These are phyloP conservation scores for Chlamydomonas incerta DNA, from an alignment of 139 green algal species.

Conservation along the genomic window DNA sequence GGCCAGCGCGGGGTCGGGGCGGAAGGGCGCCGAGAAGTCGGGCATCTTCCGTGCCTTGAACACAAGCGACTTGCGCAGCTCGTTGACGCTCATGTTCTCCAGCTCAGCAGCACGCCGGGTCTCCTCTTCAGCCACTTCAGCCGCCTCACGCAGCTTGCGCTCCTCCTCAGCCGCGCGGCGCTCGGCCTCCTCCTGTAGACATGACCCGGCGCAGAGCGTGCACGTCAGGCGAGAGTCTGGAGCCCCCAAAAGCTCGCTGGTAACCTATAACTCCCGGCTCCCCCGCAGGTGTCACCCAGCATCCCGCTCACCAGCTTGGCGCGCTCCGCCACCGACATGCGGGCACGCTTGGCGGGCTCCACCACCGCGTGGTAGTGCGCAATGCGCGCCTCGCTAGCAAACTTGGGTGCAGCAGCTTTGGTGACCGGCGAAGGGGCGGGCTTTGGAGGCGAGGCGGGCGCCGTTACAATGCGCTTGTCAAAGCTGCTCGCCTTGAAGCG, in stretches of 20 bases:
- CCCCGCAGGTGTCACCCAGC: too few species aligned
- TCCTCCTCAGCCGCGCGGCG: conserved; percentile 27
- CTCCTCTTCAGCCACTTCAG: neutral
- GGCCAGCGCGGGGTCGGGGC: conserved; percentile 13
- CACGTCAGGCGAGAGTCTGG: too few species aligned
- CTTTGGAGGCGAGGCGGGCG: conserved; percentile 31
- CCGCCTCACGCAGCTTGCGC: neutral
- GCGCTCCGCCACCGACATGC: conserved; percentile 14
- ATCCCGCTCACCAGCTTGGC: conserved; percentile 45
- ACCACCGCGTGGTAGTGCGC: conserved; percentile 46
- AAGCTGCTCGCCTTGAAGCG: conserved; percentile 41
- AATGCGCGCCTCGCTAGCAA: conserved; percentile 44
- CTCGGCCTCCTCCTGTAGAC: neutral
- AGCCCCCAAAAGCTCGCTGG: too few species aligned
- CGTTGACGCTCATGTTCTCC: conserved; percentile 39
- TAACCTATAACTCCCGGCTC: too few species aligned
- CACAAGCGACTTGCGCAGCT: conserved; percentile 49
- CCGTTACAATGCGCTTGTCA: conserved; percentile 19
- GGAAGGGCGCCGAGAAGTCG: conserved; percentile 50
- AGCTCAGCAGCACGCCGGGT: conserved; percentile 28
- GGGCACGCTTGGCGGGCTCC: conserved; percentile 36
- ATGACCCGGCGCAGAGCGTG: too few species aligned
- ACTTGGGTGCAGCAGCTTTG: neutral
- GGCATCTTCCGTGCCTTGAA: conserved; percentile 52
- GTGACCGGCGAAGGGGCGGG: conserved; percentile 29